Evolutionary conservation across 148 eudicot species (phyloP), one percentile per base, ranked within the genome.

Genomic region (Chenopodium berlandieri): DNA sequence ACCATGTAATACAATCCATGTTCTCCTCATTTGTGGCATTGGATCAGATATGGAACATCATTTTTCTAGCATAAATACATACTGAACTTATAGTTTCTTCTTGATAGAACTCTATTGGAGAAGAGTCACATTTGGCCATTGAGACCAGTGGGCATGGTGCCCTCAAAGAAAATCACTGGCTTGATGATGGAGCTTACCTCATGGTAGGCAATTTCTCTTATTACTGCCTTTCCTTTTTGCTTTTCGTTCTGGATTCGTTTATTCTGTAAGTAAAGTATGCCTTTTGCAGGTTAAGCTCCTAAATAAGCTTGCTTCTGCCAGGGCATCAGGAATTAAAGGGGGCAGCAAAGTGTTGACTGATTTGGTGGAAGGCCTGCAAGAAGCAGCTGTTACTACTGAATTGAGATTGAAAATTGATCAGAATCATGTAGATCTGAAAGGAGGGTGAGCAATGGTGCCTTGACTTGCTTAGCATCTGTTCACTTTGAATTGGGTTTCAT

Each of bases 111-210:
- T 88, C 90, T 40, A 78, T 87, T 82, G 99, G 98, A 19, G 95
- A 91, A 83, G 98, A 96, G 81, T 88, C 98, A 78, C 93, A 94
- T 89, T 88, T 96, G 91, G 99, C 98, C 84, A 96, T 96, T 78
- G 99, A 96, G 87, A 96, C 99, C 58, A 96, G 99, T 87, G 99
- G 99, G 76, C 99, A 96, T 83, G 99, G 99, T 81, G 99, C 99
- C 75, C 90, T 94, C 23, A 96, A 94, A 91, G 98, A 96, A 90
- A 96, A 96, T 86, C 90, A 90, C 81, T 96, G 99, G 99, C 99
- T 96, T 40, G 99, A 96, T 85, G 99, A 96, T 91, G 99, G 99
- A 66, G 99, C 99, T 80, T 96, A 96, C 86, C 94, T 91, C 82
- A 96, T 96, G 99, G 99, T 94, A 88, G 69, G 87, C 73, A 73